phyloP scores from a whole-genome alignment of 2,329 filamentous ascomycete species.

The Tolypocladium inflatum region DNA sequence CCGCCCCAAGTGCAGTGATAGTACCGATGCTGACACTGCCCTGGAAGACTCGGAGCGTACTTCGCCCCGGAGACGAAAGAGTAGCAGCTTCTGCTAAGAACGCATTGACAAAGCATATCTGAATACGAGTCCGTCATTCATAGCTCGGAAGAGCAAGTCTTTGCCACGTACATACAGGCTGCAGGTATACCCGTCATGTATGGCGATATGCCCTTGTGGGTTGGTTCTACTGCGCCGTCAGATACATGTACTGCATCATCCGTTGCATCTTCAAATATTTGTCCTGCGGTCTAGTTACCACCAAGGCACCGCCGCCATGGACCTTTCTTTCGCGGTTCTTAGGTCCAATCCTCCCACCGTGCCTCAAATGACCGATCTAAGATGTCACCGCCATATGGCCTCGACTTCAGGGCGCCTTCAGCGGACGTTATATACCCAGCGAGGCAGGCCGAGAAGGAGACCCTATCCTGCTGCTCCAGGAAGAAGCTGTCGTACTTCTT shows the following conservation, averaged over 20 bases:
- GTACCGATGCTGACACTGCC: neutral
- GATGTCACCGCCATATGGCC: neutral
- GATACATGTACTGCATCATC: too few relatives aligned
- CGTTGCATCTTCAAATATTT: neutral
- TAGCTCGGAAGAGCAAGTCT: neutral
- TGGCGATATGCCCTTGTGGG: too few relatives aligned
- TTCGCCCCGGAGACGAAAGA: constrained; percentile 2
- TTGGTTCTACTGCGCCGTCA: neutral
- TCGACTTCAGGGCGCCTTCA: constrained; percentile 2
- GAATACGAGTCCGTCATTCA: neutral
- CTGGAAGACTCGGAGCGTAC: constrained; percentile 4
- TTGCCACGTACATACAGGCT: neutral
- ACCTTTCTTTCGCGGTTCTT: neutral
- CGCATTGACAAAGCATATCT: too few relatives aligned
- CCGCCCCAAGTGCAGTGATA: too few relatives aligned
- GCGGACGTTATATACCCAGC: constrained; percentile 36
- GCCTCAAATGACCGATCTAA: neutral
- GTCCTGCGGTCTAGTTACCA: too few relatives aligned
- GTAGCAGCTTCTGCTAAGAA: neutral
- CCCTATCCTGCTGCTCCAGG: constrained; percentile 29
- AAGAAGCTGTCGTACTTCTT: constrained; percentile 41
- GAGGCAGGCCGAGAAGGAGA: constrained; percentile 44
- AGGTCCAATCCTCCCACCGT: constrained; percentile 1
- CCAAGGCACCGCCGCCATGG: neutral
- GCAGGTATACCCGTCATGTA: neutral